Base-by-base conservation (phyloP, 192 early-diverging fungal species). In the Neocallimastix lanati region DNA sequence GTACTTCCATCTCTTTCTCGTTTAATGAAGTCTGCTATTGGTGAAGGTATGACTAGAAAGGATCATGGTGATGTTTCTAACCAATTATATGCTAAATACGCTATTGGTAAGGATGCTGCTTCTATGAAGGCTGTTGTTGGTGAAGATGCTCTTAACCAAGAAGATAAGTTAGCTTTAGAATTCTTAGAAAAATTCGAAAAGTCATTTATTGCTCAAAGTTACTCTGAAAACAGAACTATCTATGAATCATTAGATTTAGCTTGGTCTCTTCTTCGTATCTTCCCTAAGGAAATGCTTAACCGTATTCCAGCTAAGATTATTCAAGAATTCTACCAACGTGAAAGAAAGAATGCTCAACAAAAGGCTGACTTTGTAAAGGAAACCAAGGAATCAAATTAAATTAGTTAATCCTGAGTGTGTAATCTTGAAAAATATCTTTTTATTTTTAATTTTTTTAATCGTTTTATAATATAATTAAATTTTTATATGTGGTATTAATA, bases 121-220 rank as follows among this genome's bases (percentile, higher is more conserved):
- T 93, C 98, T 27, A 99, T 99, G 98, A 99, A 99, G 89, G 98
- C 98, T 29, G 98, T 99, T 29, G 98, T 99, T 40, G 98, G 98
- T 85, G 98, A 99, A 84, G 98, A 99, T 83, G 98, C 98, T 11
- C 84, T 99, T 84, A 97, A 95, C 84, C 94, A 93, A 79, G 98
- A 99, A 85, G 98, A 99, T 81, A 99, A 99, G 83, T 88, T 99
- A 80, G 91, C 94, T 29, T 84, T 99, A 15, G 98, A 99, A 85
- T 99, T 99, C 85, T 87, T 99, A 86, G 96, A 98, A 40, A 98
- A 98, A 88, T 99, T 99, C 85, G 98, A 99, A 85, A 95, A 94
- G 86, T 91, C 95, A 13, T 99, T 98, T 81, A 96, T 99, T 83
- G 88, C 93, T 28, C 98, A 99, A 89, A 96, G 96, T 76, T 92